These are phyloP conservation scores for Phytophthora brassicae DNA, from an alignment of 352 stramenopile genomes.

Conservation along the genomic window DNA sequence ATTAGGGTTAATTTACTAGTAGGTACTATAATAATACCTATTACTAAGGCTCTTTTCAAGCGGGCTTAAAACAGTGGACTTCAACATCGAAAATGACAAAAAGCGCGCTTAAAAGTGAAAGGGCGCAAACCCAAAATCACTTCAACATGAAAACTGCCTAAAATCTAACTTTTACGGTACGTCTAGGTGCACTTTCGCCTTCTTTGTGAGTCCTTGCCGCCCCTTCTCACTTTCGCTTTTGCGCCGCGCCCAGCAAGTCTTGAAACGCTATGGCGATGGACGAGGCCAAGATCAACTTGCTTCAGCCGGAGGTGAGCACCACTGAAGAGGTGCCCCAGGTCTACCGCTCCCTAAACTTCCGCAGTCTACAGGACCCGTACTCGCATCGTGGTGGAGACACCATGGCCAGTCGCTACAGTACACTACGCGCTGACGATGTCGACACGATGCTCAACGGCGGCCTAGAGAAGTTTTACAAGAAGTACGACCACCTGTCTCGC, in stretches of 20 bases:
- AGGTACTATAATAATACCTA: not conserved
- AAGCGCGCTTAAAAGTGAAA: too few relatives aligned
- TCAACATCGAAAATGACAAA: too few relatives aligned
- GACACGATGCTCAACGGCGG: conserved; percentile 62
- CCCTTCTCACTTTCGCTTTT: not conserved
- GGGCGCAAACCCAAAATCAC: not conserved
- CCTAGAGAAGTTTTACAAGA: conserved; percentile 71
- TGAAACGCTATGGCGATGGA: conserved; percentile 14
- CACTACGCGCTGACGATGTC: conserved; percentile 53
- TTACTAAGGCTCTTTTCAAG: not conserved
- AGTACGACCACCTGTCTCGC: conserved; percentile 60
- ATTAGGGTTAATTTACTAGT: too few relatives aligned
- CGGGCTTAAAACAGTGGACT: not conserved
- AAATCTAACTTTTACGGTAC: not conserved
- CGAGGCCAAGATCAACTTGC: conserved; percentile 24
- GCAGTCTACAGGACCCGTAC: conserved; percentile 64
- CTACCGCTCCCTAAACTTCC: conserved; percentile 70
- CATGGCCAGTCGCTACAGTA: conserved; percentile 54
- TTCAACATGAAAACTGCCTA: not conserved
- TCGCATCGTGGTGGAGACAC: conserved; percentile 43
- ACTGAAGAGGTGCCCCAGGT: conserved; percentile 52
- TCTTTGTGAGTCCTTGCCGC: not conserved
- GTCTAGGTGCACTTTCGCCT: not conserved
- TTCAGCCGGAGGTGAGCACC: conserved; percentile 32
- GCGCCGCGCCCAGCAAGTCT: conserved; percentile 5